These are phyloP conservation scores for Apiospora kogelbergensis DNA, from an alignment of 2,329 filamentous ascomycete species.

Conservation along the genomic window DNA sequence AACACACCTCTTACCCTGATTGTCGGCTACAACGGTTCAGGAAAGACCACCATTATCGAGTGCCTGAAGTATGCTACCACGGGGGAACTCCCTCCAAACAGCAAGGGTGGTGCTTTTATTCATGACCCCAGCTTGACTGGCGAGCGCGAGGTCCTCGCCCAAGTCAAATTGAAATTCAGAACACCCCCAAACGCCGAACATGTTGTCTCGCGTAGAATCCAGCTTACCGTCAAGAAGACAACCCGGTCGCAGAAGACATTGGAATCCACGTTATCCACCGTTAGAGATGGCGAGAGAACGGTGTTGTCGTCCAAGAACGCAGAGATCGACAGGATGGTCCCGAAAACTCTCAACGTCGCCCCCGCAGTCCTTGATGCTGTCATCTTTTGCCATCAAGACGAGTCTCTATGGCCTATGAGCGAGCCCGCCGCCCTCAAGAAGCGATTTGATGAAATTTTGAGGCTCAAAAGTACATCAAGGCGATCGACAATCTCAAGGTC, in stretches of 20 bases:
- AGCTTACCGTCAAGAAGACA: constrained; percentile 83
- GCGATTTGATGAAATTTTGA: constrained; percentile 96
- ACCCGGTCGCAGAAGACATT: constrained; percentile 75
- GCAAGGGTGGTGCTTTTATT: constrained; percentile 86
- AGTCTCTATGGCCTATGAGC: constrained; percentile 95
- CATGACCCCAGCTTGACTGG: constrained; percentile 93
- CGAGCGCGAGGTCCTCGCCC: constrained; percentile 85
- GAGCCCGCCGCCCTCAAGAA: constrained; percentile 85
- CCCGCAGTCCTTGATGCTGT: constrained; percentile 88
- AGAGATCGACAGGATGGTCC: constrained; percentile 82
- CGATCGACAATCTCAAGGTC: constrained; percentile 90
- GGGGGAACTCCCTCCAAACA: constrained; percentile 89
- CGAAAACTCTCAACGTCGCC: constrained; percentile 84
- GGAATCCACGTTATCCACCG: constrained; percentile 74
- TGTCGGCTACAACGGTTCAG: constrained; percentile 95
- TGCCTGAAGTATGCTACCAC: constrained; percentile 98
- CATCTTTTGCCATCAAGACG: constrained; percentile 98
- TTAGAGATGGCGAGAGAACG: constrained; percentile 76
- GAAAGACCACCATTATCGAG: constrained; percentile 98
- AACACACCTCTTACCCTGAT: constrained; percentile 91
- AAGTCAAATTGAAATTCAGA: constrained; percentile 87
- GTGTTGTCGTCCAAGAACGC: constrained; percentile 77
- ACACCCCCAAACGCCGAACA: constrained; percentile 76
- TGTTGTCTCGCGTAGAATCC: constrained; percentile 80
- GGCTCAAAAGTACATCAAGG: constrained; percentile 94